A percentile compares a stretch with the other conserved stretches of the same genome.
These are phyloP conservation scores for Aspergillus awamori DNA, from an alignment of 2,329 filamentous ascomycete species.

Conservation along the genomic window DNA sequence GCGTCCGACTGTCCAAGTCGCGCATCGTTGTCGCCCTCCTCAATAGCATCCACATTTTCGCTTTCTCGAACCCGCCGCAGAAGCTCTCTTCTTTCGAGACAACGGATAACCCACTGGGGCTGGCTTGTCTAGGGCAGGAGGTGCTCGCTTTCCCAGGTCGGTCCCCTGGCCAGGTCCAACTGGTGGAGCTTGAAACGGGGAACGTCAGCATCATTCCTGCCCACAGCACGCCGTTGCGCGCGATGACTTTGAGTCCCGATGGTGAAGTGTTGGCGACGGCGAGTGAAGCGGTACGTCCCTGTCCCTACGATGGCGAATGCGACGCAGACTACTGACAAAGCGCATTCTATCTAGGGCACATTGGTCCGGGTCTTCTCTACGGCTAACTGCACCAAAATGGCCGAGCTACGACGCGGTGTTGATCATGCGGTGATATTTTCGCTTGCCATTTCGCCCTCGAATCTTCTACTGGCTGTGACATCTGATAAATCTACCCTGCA, in stretches of 20 bases:
- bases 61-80: constrained; percentile 71
- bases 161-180: constrained; percentile 82
- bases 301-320: neutral
- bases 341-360: constrained; percentile 63
- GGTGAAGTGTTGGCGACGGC: constrained; percentile 84
- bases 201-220: constrained; percentile 94
- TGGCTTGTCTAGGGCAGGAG: constrained; percentile 75
- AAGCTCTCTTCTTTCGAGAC: constrained; percentile 80
- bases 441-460: constrained; percentile 81
- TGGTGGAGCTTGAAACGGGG: constrained; percentile 75
- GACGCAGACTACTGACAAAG: constrained; percentile 20
- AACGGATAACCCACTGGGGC: constrained; percentile 76
- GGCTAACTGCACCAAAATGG: constrained; percentile 74
- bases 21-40: constrained; percentile 80
- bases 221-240: constrained; percentile 76
- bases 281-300: constrained; percentile 68
- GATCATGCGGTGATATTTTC: constrained; percentile 87
- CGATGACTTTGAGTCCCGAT: constrained; percentile 77
- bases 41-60: constrained; percentile 80
- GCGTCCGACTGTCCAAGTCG: constrained; percentile 74
- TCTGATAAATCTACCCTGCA: constrained; percentile 97
- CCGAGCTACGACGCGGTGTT: constrained; percentile 83
- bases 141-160: constrained; percentile 84
- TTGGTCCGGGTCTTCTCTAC: constrained; percentile 85
- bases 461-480: constrained; percentile 80